Conservation (phyloP, 2,329 filamentous ascomycete genomes). For the Trematosphaeria pertusa region DNA sequence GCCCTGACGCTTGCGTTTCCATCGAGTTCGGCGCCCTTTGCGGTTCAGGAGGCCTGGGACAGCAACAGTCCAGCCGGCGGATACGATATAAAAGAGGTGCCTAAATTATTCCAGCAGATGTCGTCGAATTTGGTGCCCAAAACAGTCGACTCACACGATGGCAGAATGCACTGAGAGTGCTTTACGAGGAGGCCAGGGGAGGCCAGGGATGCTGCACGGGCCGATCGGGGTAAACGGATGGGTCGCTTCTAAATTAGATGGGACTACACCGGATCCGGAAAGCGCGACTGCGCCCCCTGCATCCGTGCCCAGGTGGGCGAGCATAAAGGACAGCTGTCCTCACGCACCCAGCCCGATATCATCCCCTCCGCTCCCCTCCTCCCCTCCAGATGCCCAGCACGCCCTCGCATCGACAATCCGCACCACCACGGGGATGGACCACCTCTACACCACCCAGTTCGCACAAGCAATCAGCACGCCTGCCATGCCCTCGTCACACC, state of each 20-base stretch:
- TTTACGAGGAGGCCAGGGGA: slow-evolving; percentile 7
- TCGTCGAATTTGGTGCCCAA: background rate
- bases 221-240: slow-evolving; percentile 19
- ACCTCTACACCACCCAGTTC: slow-evolving; percentile 28
- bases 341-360: slow-evolving; percentile 34
- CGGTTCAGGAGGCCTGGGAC: too few relatives aligned
- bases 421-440: slow-evolving; percentile 37
- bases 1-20: slow-evolving; percentile 3
- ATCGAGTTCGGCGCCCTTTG: background rate
- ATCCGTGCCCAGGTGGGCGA: slow-evolving; percentile 35
- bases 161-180: background rate
- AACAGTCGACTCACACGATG: background rate
- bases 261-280: slow-evolving; percentile 21
- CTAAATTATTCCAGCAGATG: background rate
- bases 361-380: slow-evolving; percentile 36
- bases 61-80: background rate
- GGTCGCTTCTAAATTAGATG: slow-evolving; percentile 30
- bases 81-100: background rate
- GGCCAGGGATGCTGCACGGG: slow-evolving; percentile 12
- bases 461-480: slow-evolving; percentile 32
- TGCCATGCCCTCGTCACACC: slow-evolving; percentile 31
- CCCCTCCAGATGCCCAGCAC: slow-evolving; percentile 40
- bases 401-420: slow-evolving; percentile 35
- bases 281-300: slow-evolving; percentile 21
- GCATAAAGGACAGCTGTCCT: slow-evolving; percentile 47